phyloP scores from a whole-genome alignment of 129 eudicot genomes.

The Erigeron canadensis region DNA sequence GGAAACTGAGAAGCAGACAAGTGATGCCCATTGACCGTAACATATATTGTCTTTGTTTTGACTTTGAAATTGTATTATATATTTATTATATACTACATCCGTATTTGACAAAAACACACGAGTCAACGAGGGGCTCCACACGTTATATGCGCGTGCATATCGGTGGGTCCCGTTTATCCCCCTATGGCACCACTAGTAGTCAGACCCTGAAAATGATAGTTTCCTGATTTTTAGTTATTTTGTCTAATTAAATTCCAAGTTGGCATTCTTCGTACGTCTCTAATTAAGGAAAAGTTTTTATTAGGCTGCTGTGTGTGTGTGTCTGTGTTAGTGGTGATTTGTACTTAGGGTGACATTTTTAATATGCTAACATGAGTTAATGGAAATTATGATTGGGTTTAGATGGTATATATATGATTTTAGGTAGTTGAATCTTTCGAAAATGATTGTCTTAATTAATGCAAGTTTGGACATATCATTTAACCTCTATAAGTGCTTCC shows the following conservation, averaged over 20 bases:
- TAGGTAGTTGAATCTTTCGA: too few species aligned
- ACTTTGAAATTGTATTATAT: slow-evolving; percentile 14
- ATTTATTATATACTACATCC: background rate
- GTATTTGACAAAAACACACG: slow-evolving; percentile 26
- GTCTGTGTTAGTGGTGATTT: background rate
- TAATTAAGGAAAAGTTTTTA: background rate
- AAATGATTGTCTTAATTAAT: too few species aligned
- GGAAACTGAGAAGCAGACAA: slow-evolving; percentile 25
- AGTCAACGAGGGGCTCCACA: slow-evolving; percentile 40
- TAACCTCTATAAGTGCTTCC: too few species aligned
- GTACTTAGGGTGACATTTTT: too few species aligned
- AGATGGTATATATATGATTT: too few species aligned
- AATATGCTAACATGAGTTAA: too few species aligned
- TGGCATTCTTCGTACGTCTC: slow-evolving; percentile 28
- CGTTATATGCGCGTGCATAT: slow-evolving; percentile 27
- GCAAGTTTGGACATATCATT: too few species aligned
- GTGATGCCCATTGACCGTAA: background rate
- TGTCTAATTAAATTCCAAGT: slow-evolving; percentile 19
- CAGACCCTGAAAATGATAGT: slow-evolving; percentile 27
- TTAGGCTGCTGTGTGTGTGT: slow-evolving; percentile 1
- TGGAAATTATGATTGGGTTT: too few species aligned
- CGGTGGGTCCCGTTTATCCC: slow-evolving; percentile 21
- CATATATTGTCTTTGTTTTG: slow-evolving; percentile 24
- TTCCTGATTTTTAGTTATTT: slow-evolving; percentile 6
- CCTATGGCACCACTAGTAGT: slow-evolving; percentile 22